Evolutionary conservation across 1,139 yeast genomes (phyloP), one percentile per base, ranked within the genome.

Genomic region (Geotrichum reessii): DNA sequence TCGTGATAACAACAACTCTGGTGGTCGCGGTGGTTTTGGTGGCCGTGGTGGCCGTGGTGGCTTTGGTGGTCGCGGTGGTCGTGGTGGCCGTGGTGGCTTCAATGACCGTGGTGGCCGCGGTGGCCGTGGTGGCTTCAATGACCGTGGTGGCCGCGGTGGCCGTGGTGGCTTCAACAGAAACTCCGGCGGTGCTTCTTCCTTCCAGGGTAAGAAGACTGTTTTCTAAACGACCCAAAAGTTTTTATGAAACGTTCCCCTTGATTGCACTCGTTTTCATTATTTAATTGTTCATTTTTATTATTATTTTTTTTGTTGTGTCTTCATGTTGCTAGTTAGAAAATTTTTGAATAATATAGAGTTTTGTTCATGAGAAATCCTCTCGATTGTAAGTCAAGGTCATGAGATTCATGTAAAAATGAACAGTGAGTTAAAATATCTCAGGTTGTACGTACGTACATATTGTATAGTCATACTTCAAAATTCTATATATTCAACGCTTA

Each of bases 1-100:
- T 74, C 88, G 88, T 77, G 90, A 85, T 64, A 70, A 71, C 69
- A 67, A 66, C 60, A 54, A 54, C 21, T 52, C 55, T 22, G 25
- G 52, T 25, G 75, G 77, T 62, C 73, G 75, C 62, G 46, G 52
- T 59, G 70, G 75, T 19, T 61, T 63, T 58, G 64, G 71, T 37
- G 68, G 75, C 59, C 74, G 77, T 58, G 73, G 78, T 60, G 75
- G 77, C 62, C 24, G 31, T 24, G 55, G 50, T n/a, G 49, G 48
- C 25, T 28, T 27, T 28, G 46, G 55, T 27, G 49, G 28, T 25
- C 9, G 25, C 21, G 50, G 42, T n/a, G 40, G 25, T 46, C 42
- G 48, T 31, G 54, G 49, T 27, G 25, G 19, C 47, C 48, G 54
- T 40, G 47, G 47, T 25, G 22, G 22, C 24, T 31, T 47, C 27